Evolutionary conservation across 2,329 filamentous ascomycete genomes (phyloP), one percentile per base, ranked within the genome.

Genomic region (Xylariaceae sp.): DNA sequence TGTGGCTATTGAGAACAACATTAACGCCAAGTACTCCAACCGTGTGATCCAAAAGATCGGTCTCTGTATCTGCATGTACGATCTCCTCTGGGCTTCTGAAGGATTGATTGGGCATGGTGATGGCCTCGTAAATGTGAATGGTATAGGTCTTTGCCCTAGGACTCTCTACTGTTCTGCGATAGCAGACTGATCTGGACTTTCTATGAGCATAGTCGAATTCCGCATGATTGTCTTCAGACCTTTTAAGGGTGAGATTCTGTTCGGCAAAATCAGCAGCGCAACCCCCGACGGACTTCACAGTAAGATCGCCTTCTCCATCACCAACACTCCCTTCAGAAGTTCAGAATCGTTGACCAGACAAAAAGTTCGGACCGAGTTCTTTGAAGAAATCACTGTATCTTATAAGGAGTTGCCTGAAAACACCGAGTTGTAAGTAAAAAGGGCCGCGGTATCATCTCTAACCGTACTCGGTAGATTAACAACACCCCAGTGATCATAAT

Each of bases 21-120:
- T 99, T 75, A 97, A 99, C 71, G 82, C 86, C 59, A 99, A 99
- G 75, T 99, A 97, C 73, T 86, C 93, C 55, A 97, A 99, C 39
- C 62, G 89, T 82, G 89, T 92, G 18, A 91, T 99, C 57, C 93
- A 96, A 70, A 94, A 94, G 68, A 87, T 97, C 54, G 94, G 94
- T 9, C 85, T 99, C 3, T 97, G 92, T 68, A 88, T 99, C 63
- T 93, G 90, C 69, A 84, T 99, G 65, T 97, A 94, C 75, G 94
- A 97, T 69, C 78, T 99, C 10, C 77, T 96, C 5, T 90, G 89
- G 75, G 85, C 91, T 0, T 96, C 92, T 0, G 94, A 99, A 72
- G 94, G 94, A 24, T 77, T 97, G 21, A 96, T 99, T 62, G 92
- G 93, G 23, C 91, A 97, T 72, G 92, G 93, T 23, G 92, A 88